Percentiles rank a stretch among this genome's conserved stretches.
phyloP scores from a whole-genome alignment of 208 protist genomes.

The Willaertia magna region DNA sequence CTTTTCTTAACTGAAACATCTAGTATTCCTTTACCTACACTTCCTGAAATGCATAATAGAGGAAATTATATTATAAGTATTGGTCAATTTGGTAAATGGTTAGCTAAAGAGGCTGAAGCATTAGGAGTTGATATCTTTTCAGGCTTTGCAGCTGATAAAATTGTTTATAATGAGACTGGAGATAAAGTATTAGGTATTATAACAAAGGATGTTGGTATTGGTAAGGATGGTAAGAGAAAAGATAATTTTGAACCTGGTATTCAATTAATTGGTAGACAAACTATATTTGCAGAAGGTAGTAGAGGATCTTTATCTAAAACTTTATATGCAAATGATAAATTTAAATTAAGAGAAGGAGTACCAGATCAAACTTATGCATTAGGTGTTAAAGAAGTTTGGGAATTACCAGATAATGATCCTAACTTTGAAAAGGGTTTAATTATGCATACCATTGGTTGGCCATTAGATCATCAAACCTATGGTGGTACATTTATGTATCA shows the following conservation, averaged over 20 bases:
- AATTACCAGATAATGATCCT: constrained; percentile 54
- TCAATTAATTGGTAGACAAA: constrained; percentile 79
- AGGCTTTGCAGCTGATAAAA: constrained; percentile 73
- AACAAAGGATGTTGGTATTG: constrained; percentile 61
- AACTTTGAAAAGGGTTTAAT: constrained; percentile 67
- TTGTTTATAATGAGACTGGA: constrained; percentile 41
- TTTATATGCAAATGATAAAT: constrained; percentile 56
- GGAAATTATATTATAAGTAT: constrained; percentile 88
- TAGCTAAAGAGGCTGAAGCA: constrained; percentile 79
- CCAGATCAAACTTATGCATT: constrained; percentile 86
- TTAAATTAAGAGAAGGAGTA: constrained; percentile 53
- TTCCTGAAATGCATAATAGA: constrained; percentile 67
- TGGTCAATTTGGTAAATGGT: constrained; percentile 72
- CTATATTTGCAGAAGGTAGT: constrained; percentile 91
- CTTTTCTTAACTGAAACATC: constrained; percentile 52
- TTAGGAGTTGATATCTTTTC: constrained; percentile 92
- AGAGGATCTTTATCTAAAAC: constrained; percentile 83
- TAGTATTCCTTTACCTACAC: constrained; percentile 44
- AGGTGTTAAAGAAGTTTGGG: constrained; percentile 93
- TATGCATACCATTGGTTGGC: constrained; percentile 86
- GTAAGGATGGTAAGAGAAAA: constrained; percentile 76
- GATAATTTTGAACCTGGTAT: constrained; percentile 81
- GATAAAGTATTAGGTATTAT: constrained; percentile 48
- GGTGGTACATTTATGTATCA: constrained; percentile 93
- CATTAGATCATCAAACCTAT: constrained; percentile 73